These are phyloP conservation scores for Starmerella etchellsii DNA, from an alignment of 805 yeast genomes.

Conservation along the genomic window DNA sequence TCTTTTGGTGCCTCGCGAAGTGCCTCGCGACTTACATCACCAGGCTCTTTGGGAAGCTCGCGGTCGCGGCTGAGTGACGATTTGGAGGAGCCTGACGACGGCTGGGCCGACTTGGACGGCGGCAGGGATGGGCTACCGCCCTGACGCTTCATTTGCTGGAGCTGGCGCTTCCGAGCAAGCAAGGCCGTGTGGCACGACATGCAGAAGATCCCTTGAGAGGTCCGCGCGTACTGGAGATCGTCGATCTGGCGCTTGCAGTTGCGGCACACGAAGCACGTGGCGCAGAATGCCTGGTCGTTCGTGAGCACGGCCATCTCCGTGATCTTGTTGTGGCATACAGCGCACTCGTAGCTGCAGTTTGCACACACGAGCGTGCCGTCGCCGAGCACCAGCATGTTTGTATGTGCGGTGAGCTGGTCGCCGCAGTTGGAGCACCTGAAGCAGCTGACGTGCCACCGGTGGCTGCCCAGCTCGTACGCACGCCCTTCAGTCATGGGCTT, in stretches of 20 bases:
- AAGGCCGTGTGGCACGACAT: conserved; percentile 82
- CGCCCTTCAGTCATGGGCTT: conserved; percentile 56
- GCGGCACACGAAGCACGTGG: conserved; percentile 78
- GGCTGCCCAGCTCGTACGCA: conserved; percentile 88
- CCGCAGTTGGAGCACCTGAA: conserved; percentile 81
- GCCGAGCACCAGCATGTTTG: conserved; percentile 82
- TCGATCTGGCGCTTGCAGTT: conserved; percentile 77
- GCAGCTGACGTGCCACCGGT: conserved; percentile 92
- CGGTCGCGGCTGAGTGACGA: conserved; percentile 11
- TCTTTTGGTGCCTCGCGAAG: too few species aligned
- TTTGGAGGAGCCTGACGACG: background rate
- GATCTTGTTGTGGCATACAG: conserved; percentile 71
- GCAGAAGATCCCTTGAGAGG: conserved; percentile 85
- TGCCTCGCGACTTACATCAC: too few species aligned
- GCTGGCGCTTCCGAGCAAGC: conserved; percentile 58
- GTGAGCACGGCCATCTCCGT: conserved; percentile 89
- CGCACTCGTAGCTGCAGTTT: conserved; percentile 84
- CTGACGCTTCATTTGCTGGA: conserved; percentile 36
- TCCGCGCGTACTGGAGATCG: conserved; percentile 81
- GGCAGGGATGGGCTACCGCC: background rate
- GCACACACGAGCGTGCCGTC: conserved; percentile 85
- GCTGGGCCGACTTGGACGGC: background rate
- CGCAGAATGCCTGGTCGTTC: conserved; percentile 90
- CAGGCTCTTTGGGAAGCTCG: conserved; percentile 18
- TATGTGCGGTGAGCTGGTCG: conserved; percentile 65